A percentile compares a stretch with the other conserved stretches of the same genome.
Evolutionary conservation across 768 basidiomycete genomes (phyloP).

Genomic region (Macrolepiota albuminosa): DNA sequence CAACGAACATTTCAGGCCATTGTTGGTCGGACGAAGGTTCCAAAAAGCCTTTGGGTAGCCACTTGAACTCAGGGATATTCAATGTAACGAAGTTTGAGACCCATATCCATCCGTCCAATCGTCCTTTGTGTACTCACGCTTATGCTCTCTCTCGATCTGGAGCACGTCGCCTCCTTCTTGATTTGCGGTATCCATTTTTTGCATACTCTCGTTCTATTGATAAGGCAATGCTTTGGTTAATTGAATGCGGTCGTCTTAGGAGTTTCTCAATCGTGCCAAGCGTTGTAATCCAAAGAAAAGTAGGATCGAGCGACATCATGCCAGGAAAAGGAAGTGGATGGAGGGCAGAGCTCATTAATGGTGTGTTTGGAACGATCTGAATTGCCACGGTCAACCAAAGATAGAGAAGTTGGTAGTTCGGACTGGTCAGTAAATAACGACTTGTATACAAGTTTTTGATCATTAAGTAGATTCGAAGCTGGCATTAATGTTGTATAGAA

Average conservation of each 20-base stretch:
- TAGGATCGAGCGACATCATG: constrained; percentile 51
- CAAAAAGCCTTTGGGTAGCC: constrained; percentile 30
- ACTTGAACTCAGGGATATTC: constrained; percentile 7
- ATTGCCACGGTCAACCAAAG: too few relatives aligned
- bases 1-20: constrained; percentile 45
- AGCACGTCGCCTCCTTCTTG: constrained; percentile 54
- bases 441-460: not conserved
- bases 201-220: constrained; percentile 78
- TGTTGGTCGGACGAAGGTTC: constrained; percentile 73
- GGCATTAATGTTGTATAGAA: too few relatives aligned
- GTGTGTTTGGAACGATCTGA: constrained; percentile 32
- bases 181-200: constrained; percentile 59
- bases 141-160: constrained; percentile 59
- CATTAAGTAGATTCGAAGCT: not conserved
- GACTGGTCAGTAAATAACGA: not conserved
- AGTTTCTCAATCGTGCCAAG: constrained; percentile 67
- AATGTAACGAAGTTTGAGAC: constrained; percentile 10
- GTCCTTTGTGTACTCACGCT: constrained; percentile 71
- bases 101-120: constrained; percentile 50
- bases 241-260: constrained; percentile 48
- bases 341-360: constrained; percentile 45
- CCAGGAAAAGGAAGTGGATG: constrained; percentile 49
- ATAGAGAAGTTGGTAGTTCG: not conserved
- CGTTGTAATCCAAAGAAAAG: constrained; percentile 62
- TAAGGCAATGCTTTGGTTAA: constrained; percentile 66